Conservation (phyloP, 1,284 basidiomycete species). For the Chondrostereum purpureum region DNA sequence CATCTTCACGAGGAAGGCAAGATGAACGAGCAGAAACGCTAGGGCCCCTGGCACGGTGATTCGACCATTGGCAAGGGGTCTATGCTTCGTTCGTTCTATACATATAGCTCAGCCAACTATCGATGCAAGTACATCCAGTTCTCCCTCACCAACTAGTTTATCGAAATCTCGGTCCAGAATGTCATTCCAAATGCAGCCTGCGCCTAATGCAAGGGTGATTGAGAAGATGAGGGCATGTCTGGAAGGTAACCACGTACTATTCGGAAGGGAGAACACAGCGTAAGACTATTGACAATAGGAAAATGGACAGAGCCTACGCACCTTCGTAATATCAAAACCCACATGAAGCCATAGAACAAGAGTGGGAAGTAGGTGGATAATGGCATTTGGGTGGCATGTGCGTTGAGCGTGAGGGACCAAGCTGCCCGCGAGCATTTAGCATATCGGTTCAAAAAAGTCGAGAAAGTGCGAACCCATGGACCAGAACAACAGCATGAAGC, state of each 20-base stretch:
- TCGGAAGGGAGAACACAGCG: no score
- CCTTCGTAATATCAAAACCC: not conserved
- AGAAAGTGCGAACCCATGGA: not conserved
- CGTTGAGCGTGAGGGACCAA: not conserved
- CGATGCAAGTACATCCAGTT: not conserved
- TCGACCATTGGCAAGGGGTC: not conserved
- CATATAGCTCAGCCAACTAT: not conserved
- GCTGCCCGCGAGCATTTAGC: not conserved
- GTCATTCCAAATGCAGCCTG: constrained; percentile 1
- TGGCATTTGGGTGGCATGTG: not conserved
- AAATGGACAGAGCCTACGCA: no score
- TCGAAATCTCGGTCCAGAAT: not conserved
- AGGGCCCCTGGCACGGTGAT: not conserved
- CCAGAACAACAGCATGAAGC: not conserved
- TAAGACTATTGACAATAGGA: no score
- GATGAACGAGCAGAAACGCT: not conserved
- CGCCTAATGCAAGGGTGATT: not conserved
- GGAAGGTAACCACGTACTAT: no score
- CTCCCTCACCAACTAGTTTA: not conserved
- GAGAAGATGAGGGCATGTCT: not conserved
- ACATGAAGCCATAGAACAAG: not conserved
- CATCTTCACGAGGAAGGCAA: not conserved
- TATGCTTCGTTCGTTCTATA: constrained; percentile 1
- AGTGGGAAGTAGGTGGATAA: not conserved
- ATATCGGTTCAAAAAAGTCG: not conserved